Percentiles rank a stretch among this genome's conserved stretches.
phyloP scores from a whole-genome alignment of 2,329 filamentous ascomycete genomes.

The Xylariaceae sp. region DNA sequence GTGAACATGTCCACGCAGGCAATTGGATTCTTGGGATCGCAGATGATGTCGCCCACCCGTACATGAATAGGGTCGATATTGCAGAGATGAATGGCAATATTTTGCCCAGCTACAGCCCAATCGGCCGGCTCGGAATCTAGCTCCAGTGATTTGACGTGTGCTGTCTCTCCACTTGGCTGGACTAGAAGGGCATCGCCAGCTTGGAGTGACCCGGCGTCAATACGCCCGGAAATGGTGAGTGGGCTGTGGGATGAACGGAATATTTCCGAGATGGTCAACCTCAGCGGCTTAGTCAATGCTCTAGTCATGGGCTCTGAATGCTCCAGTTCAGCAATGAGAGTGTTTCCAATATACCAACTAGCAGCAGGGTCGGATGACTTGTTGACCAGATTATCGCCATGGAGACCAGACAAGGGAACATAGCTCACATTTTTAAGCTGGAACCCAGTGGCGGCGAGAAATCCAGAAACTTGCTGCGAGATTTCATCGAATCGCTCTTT shows the following conservation, averaged over 20 bases:
- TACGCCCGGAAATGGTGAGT: conserved; percentile 76
- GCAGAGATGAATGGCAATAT: conserved; percentile 73
- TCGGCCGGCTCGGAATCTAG: conserved; percentile 67
- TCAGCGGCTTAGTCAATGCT: conserved; percentile 70
- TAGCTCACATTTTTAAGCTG: conserved; percentile 75
- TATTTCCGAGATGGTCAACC: conserved; percentile 82
- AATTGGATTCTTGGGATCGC: conserved; percentile 61
- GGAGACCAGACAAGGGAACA: conserved; percentile 82
- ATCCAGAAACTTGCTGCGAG: conserved; percentile 72
- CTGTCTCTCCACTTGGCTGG: conserved; percentile 76
- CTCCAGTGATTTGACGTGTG: conserved; percentile 75
- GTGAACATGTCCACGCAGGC: conserved; percentile 67
- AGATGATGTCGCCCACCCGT: conserved; percentile 80
- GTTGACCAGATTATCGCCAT: conserved; percentile 76
- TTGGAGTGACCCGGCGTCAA: conserved; percentile 80
- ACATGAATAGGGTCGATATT: conserved; percentile 83
- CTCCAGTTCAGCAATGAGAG: conserved; percentile 79
- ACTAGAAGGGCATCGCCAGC: conserved; percentile 73
- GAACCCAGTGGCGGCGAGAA: conserved; percentile 78
- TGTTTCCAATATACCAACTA: conserved; percentile 75
- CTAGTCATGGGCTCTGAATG: conserved; percentile 67
- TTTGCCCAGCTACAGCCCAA: conserved; percentile 91
- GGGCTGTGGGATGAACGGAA: conserved; percentile 78
- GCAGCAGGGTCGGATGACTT: conserved; percentile 50
- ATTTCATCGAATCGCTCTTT: conserved; percentile 81